Base-by-base conservation (phyloP, 2,329 filamentous ascomycete species). In the Hymenoscyphus repandus region DNA sequence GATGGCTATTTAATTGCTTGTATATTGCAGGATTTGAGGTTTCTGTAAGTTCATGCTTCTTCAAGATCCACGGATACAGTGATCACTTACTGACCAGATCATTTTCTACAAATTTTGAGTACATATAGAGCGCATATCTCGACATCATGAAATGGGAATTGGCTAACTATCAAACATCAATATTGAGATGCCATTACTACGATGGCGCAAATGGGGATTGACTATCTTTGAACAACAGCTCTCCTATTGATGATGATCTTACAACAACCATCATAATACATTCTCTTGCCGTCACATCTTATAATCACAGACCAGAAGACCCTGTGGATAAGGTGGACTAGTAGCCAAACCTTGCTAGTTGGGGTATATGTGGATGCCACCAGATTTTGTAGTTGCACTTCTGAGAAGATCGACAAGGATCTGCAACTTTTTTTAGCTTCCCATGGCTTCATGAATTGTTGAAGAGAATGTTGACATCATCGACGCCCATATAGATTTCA, bases 391-490 rank as follows among this genome's bases (percentile, higher is more conserved):
- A 0, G 85, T 89, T 0, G 82, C 82, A 58, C 87, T 78, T 1
- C 72, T 70, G 48, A 90, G 89, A 5, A 90, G 69, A 5, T 80
- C 75, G 27, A 90, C 69, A 1, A 83, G 71, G 0, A 72, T 79
- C 51, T 84, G 70, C 0, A 90, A 75, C 65, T 90, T 90, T 15
- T 82, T 72, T 7, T n/a, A 89, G 68, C 58, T 82, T 77, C 61
- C 82, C 80, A 64, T 92, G 88, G 11, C 75, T 82, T 6, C 82
- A 86, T 47, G 76, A 82, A 2, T 76, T 81, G 66, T 92, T 92
- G 7, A 81, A 80, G 55, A 88, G 77, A 49, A 90, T 82, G 62
- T 89, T 88, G 5, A 82, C 80, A 4, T 88, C 88, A 59, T 83
- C 76, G 1, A 90, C 71, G n/a, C 78, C 77, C 71, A 83, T 82